Base-by-base conservation (phyloP, 2,329 filamentous ascomycete genomes). In the Daldinia sp. region DNA sequence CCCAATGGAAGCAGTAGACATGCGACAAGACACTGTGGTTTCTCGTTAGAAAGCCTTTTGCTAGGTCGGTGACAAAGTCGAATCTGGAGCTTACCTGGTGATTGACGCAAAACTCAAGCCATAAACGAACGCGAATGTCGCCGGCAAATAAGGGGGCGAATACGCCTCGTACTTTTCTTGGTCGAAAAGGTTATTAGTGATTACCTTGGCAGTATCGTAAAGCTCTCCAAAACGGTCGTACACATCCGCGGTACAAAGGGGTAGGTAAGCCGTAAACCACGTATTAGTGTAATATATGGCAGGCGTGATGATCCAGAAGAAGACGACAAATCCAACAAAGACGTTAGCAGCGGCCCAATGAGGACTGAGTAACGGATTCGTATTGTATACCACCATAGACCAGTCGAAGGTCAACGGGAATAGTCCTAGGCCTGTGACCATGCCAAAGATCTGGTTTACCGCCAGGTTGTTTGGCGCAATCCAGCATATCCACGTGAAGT, bases 1-100 rank as follows among this genome's bases (percentile, higher is more conserved):
- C 67, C 90, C 90, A 92, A 37, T 75, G 74, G 48, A 74, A 74
- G 58, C 72, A 92, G 80, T 90, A 87, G 55, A 78, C 74, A 51
- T 79, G 77, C 7, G 76, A 74, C 18, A 78, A 61, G 20, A 79
- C 77, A 33, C 74, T 76, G 23, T 58, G 7, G 51, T 13, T 3
- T 7, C n/a, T 20, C 5, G 59, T 69, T 2, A 73, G 67, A 28
- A 44, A 50, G 35, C 12, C 2, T 33, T 3, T 12, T 12, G n/a
- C 15, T 7, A 33, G 18, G 28, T 35, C 26, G 15, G 15, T 10
- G 28, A 2, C 10, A 2, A 28, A n/a, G 15, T 26, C 41, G 10
- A 28, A 37, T 23, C 20, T 12, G 18, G 12, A 60, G 51, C 62
- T 51, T 51, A 74, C 74, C 73, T 77, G 0, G 75, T 77, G 57